Percentiles rank a stretch among this genome's conserved stretches.
Conservation (phyloP, 164 flowering plant genomes). For the Paratinospora sagittata region DNA sequence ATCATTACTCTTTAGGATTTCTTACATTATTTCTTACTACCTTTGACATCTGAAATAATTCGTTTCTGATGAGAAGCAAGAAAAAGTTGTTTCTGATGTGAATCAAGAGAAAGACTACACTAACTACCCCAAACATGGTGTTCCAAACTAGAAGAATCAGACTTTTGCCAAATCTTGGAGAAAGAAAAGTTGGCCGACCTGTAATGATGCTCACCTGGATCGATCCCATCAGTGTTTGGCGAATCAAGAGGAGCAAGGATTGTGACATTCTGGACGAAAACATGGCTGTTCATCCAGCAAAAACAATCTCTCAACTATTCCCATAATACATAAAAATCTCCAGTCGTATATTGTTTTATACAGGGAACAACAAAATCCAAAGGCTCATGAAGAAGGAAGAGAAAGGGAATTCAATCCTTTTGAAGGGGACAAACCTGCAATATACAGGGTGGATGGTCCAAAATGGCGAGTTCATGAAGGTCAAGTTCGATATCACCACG, state of each 20-base stretch:
- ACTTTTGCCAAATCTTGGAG: neutral
- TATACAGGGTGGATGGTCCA: slow-evolving; percentile 84
- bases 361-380: slow-evolving; percentile 10
- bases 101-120: neutral
- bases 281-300: slow-evolving; percentile 45
- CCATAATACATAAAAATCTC: slow-evolving; percentile 23
- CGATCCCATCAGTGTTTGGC: slow-evolving; percentile 72
- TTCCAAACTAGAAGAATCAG: neutral
- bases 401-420: slow-evolving; percentile 13
- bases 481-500: slow-evolving; percentile 60
- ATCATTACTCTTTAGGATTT: neutral
- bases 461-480: slow-evolving; percentile 67
- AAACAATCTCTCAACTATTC: slow-evolving; percentile 29
- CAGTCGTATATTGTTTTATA: slow-evolving; percentile 20
- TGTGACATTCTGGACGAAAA: slow-evolving; percentile 46
- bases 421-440: slow-evolving; percentile 56
- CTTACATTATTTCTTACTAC: neutral
- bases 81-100: neutral
- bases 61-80: neutral
- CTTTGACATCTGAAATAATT: neutral
- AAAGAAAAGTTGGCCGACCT: slow-evolving; percentile 12
- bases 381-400: slow-evolving; percentile 15
- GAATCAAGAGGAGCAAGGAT: slow-evolving; percentile 66
- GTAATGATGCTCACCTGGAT: slow-evolving; percentile 50
- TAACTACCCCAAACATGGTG: neutral